Percentiles rank a stretch among this genome's conserved stretches.
These are phyloP conservation scores for Tothia fuscella DNA, from an alignment of 2,329 filamentous ascomycete genomes.

Conservation along the genomic window DNA sequence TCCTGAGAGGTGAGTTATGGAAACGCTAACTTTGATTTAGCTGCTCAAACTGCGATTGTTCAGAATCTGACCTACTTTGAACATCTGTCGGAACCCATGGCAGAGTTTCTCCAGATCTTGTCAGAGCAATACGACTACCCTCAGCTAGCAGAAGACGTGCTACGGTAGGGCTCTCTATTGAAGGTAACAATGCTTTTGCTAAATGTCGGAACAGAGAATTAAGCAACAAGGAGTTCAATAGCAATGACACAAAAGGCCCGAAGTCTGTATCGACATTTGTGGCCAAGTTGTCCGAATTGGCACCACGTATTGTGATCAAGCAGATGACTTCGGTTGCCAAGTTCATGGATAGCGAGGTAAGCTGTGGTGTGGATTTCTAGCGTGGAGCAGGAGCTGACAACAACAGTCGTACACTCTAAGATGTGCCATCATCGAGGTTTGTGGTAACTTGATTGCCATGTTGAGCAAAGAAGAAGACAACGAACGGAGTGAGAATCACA, in stretches of 20 bases:
- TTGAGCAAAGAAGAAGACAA: constrained; percentile 68
- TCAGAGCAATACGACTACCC: constrained; percentile 97
- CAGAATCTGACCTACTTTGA: constrained; percentile 98
- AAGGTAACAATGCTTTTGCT: constrained; percentile 15
- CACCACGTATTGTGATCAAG: constrained; percentile 85
- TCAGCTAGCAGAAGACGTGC: constrained; percentile 83
- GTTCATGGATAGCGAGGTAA: constrained; percentile 83
- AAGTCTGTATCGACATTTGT: constrained; percentile 95
- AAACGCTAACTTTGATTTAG: constrained; percentile 33
- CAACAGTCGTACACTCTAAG: constrained; percentile 75
- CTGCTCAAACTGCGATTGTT: constrained; percentile 93
- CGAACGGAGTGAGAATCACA: constrained; percentile 83
- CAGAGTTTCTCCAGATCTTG: constrained; percentile 90
- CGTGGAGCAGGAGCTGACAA: constrained; percentile 3
- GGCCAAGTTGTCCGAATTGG: constrained; percentile 81
- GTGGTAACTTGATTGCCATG: constrained; percentile 85
- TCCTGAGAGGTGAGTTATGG: background rate
- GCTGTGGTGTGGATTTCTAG: background rate
- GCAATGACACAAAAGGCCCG: constrained; percentile 85
- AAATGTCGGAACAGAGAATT: constrained; percentile 54
- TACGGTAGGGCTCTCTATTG: constrained; percentile 37
- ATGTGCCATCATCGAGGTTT: constrained; percentile 91
- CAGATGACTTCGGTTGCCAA: constrained; percentile 95
- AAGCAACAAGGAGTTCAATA: constrained; percentile 96
- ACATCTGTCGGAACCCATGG: constrained; percentile 97